phyloP scores from a whole-genome alignment of 2,329 filamentous ascomycete genomes.

The Aspergillus pseudoglaucus region DNA sequence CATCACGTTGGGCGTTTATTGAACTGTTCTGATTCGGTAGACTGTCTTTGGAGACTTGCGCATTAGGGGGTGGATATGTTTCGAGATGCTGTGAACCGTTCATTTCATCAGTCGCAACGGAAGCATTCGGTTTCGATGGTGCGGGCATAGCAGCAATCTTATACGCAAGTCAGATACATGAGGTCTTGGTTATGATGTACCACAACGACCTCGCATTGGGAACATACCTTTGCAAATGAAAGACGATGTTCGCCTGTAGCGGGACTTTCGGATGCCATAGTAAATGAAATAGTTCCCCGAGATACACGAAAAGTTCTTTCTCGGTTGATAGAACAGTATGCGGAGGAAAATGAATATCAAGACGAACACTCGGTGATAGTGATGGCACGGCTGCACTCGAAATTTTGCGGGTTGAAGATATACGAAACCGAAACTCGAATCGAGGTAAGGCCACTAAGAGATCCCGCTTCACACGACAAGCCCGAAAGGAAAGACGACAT shows the following conservation, averaged over 20 bases:
- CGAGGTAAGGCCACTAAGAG: conserved; percentile 31
- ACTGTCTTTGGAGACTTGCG: conserved; percentile 12
- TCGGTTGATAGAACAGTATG: conserved; percentile 7
- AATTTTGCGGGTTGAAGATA: conserved; percentile 16
- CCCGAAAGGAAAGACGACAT: conserved; percentile 39
- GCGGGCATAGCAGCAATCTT: conserved; percentile 41
- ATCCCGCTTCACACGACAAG: conserved; percentile 36
- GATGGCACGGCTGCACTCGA: conserved; percentile 15
- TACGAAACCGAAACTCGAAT: conserved; percentile 24
- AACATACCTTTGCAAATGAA: conserved; percentile 69
- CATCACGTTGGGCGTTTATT: conserved; percentile 11
- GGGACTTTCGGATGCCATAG: conserved; percentile 28
- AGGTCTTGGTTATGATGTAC: background rate
- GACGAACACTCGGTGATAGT: conserved; percentile 13
- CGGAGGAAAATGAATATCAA: conserved; percentile 8
- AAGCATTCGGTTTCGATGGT: conserved; percentile 21
- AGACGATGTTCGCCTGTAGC: conserved; percentile 35
- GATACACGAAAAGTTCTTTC: conserved; percentile 3
- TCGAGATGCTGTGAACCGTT: conserved; percentile 15
- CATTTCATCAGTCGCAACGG: conserved; percentile 21
- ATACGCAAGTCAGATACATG: conserved; percentile 13
- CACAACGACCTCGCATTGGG: background rate
- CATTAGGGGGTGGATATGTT: conserved; percentile 11
- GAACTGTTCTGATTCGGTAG: conserved; percentile 14
- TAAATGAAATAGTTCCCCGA: conserved; percentile 8